Conservation (phyloP, 306 rosid species). For the Mimosa bimucronata region DNA sequence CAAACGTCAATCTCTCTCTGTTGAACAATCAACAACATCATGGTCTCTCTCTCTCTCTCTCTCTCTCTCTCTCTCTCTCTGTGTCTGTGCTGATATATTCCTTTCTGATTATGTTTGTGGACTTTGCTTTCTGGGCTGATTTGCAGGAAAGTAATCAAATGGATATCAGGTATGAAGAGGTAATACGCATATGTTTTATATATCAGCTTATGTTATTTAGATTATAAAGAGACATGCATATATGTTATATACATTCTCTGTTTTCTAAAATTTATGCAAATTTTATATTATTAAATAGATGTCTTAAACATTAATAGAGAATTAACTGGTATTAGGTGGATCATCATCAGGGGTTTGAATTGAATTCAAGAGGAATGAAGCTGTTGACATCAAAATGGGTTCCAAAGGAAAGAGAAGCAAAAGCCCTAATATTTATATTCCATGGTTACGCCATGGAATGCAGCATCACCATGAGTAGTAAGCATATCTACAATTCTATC, state of each 20-base stretch:
- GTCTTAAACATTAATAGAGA: no score
- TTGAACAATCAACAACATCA: constrained; percentile 2
- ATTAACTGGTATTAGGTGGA: no score
- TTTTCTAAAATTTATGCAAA: not conserved
- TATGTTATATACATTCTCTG: not conserved
- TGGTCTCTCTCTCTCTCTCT: constrained; percentile 38
- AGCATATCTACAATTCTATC: not conserved
- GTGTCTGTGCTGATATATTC: not conserved
- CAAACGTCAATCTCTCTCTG: not conserved
- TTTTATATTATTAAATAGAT: no score
- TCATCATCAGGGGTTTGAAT: constrained; percentile 52
- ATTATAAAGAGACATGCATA: not conserved
- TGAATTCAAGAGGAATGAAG: constrained; percentile 65
- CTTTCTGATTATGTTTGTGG: not conserved
- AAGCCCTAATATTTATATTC: constrained; percentile 69
- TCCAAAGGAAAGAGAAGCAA: constrained; percentile 62
- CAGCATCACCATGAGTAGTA: constrained; percentile 87
- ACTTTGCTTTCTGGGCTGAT: not conserved
- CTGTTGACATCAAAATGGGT: constrained; percentile 72
- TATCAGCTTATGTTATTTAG: not conserved
- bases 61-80: no score
- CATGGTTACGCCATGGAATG: constrained; percentile 98
- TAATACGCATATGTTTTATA: not conserved
- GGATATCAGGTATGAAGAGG: constrained; percentile 65
- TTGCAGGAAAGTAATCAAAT: constrained; percentile 47